These are phyloP conservation scores for Straminergon stramineum DNA, from an alignment of 225 moss, liverwort and hornwort species.

Conservation along the genomic window DNA sequence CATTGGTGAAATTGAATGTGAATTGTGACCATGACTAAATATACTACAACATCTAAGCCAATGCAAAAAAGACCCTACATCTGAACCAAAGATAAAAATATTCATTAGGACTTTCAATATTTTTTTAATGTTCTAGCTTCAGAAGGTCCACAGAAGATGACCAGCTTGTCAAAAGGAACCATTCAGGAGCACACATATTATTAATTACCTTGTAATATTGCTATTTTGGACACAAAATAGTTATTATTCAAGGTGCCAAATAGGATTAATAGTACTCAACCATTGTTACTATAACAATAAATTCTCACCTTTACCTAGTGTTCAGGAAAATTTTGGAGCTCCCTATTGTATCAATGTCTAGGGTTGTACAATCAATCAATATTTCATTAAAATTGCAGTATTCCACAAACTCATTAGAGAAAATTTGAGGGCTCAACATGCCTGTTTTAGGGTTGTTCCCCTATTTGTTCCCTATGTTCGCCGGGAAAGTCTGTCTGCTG, in stretches of 20 bases:
- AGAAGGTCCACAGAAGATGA: neutral
- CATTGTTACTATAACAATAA: neutral
- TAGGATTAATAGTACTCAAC: neutral
- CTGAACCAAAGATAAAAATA: neutral
- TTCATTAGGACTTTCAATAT: neutral
- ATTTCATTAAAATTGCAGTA: too few relatives aligned
- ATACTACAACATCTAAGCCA: rapidly evolving
- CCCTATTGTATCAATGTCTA: too few relatives aligned
- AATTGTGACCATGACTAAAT: neutral
- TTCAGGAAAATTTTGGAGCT: too few relatives aligned
- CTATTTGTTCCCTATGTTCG: too few relatives aligned
- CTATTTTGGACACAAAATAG: neutral
- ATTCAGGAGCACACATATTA: neutral
- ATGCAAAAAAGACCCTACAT: rapidly evolving
- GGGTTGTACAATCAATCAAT: too few relatives aligned
- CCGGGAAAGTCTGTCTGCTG: too few relatives aligned
- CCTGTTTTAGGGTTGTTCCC: too few relatives aligned
- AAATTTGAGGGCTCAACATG: too few relatives aligned
- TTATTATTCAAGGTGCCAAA: neutral
- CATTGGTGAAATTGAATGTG: neutral
- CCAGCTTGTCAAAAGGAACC: neutral
- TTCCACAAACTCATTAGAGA: too few relatives aligned
- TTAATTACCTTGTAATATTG: neutral
- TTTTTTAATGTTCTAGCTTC: neutral
- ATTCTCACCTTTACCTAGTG: too few relatives aligned